Evolutionary conservation across 2,329 filamentous ascomycete species (phyloP), one percentile per base, ranked within the genome.

Genomic region (Periconia macrospinosa): DNA sequence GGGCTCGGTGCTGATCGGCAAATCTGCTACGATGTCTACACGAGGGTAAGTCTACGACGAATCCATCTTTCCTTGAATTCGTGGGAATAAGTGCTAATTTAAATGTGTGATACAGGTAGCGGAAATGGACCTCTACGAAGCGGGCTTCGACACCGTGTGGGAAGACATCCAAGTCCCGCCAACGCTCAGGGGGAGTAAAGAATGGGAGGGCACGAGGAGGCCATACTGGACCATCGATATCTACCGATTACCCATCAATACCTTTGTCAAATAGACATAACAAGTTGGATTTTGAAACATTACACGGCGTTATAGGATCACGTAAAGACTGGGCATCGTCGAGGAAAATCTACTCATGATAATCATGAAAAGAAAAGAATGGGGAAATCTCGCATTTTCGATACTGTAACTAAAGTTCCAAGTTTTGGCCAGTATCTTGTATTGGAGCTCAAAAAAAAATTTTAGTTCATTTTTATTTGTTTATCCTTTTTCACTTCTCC

Each of bases 1-100:
- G 71, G 71, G 1, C 60, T 74, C 6, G 71, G 71, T 3, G 71
- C 71, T 5, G 71, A 74, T 60, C 52, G 71, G 18, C 71, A 73
- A 50, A 71, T 74, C n/a, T 73, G 70, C 61, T 73, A 74, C 42
- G 71, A 74, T 50, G 65, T 74, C 19, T 74, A 74, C 53, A 73
- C 69, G 1, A 73, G 72, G 63, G 71, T 73, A 57, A 41, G 58
- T 53, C 13, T 40, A 27, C 23, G 8, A 27, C 23, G 8, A 5
- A 27, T 27, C 23, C 23, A 27, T 8, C 23, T 5, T 8, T 27
- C 8, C 23, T 27, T 8, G 23, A 3, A 8, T 27, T 8, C 23
- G 3, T 27, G 3, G 3, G 23, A 27, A 27, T 14, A 9, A 3
- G 33, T 19, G n/a, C 30, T 9, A 33, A 9, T 19, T 44, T 14